Percentiles rank a stretch among this genome's conserved stretches.
Conservation (phyloP, 768 basidiomycete genomes). For the Kockovaella imperatae region DNA sequence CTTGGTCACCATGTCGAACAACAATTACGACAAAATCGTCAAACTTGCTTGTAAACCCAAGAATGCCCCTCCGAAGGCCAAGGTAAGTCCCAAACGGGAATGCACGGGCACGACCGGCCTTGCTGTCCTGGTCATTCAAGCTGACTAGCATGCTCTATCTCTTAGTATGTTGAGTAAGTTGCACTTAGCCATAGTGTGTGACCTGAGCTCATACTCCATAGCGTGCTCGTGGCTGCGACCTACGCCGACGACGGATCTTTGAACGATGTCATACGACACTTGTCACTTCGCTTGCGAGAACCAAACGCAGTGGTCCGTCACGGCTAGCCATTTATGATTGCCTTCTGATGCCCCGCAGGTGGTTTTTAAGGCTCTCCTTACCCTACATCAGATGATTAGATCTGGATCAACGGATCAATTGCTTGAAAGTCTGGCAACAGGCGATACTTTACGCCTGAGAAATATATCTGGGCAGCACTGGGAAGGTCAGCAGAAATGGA, state of each 20-base stretch:
- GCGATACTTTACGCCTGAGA: constrained; percentile 67
- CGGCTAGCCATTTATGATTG: neutral
- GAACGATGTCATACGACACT: constrained; percentile 83
- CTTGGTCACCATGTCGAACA: constrained; percentile 25
- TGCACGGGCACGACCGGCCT: neutral
- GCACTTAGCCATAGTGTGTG: neutral
- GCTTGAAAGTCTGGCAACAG: constrained; percentile 66
- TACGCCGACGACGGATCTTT: constrained; percentile 91
- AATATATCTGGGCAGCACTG: constrained; percentile 75
- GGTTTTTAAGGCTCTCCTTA: constrained; percentile 95
- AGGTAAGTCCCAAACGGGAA: constrained; percentile 51
- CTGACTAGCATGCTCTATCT: neutral
- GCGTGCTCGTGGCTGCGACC: constrained; percentile 88
- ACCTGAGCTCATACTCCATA: constrained; percentile 10
- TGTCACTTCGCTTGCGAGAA: constrained; percentile 76
- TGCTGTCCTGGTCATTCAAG: neutral
- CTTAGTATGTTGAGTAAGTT: constrained; percentile 76
- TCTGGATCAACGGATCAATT: constrained; percentile 94
- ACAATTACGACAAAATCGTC: constrained; percentile 62
- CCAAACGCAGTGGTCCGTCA: constrained; percentile 75
- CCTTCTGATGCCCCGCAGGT: constrained; percentile 51
- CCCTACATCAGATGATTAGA: constrained; percentile 91
- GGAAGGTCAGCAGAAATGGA: constrained; percentile 60
- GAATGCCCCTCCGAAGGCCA: constrained; percentile 87
- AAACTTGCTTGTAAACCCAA: constrained; percentile 97